Percentiles rank a stretch among this genome's conserved stretches.
These are phyloP conservation scores for Arabis hirsuta DNA, from an alignment of 345 rosid species.

Conservation along the genomic window DNA sequence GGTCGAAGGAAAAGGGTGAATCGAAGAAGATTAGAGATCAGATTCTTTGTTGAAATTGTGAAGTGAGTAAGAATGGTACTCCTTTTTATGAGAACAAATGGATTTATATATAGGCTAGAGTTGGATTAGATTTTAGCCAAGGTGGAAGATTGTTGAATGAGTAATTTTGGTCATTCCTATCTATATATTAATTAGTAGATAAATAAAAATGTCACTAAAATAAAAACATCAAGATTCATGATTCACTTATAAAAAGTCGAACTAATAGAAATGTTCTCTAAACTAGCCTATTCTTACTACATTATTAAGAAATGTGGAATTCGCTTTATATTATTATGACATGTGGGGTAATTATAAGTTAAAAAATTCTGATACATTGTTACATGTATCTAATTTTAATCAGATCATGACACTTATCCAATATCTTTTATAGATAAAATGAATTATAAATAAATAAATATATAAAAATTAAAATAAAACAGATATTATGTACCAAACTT, in stretches of 20 bases:
- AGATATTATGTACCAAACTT: not conserved
- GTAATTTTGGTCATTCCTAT: slow-evolving; percentile 7
- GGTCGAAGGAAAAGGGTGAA: not conserved
- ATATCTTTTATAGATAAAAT: not conserved
- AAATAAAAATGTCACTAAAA: slow-evolving; percentile 5
- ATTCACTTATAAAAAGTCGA: not conserved
- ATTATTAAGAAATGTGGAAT: not conserved
- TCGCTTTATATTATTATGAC: not conserved
- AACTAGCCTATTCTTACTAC: not conserved
- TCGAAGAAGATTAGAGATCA: slow-evolving; percentile 2
- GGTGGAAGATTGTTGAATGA: slow-evolving; percentile 7
- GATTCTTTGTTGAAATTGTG: slow-evolving; percentile 11
- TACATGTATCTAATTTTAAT: not conserved
- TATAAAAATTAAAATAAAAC: not conserved
- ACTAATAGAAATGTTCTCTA: not conserved
- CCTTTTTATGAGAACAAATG: slow-evolving; percentile 10
- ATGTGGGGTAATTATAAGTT: slow-evolving; percentile 5
- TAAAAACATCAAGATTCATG: slow-evolving; percentile 18
- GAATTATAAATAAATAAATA: not conserved
- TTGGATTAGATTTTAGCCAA: slow-evolving; percentile 16
- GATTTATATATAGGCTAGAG: slow-evolving; percentile 16
- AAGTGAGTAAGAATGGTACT: not conserved
- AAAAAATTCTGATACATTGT: not conserved
- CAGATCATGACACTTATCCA: not conserved
- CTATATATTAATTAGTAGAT: slow-evolving; percentile 16